Percentiles rank a stretch among this genome's conserved stretches.
Evolutionary conservation across 1,139 yeast species (phyloP).

Genomic region (Yamadazyma trypodendri): DNA sequence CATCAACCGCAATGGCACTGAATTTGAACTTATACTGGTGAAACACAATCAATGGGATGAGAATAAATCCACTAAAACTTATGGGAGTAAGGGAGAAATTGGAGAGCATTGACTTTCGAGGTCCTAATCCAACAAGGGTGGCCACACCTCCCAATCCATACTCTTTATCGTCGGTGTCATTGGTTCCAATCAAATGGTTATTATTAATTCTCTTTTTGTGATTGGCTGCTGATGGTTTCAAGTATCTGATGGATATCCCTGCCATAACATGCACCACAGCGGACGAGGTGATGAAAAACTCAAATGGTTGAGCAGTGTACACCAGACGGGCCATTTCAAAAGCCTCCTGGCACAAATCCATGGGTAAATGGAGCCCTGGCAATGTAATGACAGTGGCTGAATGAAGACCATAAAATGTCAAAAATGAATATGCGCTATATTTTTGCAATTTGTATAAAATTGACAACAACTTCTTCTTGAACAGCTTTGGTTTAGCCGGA

Average conservation of each 20-base stretch:
- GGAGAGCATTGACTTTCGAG: constrained; percentile 45
- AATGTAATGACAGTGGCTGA: constrained; percentile 52
- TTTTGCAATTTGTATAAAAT: constrained; percentile 42
- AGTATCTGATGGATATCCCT: constrained; percentile 51
- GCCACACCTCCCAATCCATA: constrained; percentile 63
- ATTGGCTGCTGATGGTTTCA: constrained; percentile 20
- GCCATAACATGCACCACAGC: constrained; percentile 49
- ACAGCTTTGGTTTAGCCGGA: constrained; percentile 5
- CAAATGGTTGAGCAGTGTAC: constrained; percentile 56
- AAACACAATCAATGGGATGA: constrained; percentile 42
- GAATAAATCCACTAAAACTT: constrained; percentile 58
- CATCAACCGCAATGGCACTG: constrained; percentile 54
- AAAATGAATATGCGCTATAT: constrained; percentile 61
- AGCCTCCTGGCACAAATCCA: constrained; percentile 50
- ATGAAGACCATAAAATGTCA: constrained; percentile 60
- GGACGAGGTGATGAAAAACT: constrained; percentile 47
- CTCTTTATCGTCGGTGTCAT: constrained; percentile 34
- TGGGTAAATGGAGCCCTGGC: constrained; percentile 48
- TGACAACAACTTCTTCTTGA: constrained; percentile 11
- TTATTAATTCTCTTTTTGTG: constrained; percentile 8
- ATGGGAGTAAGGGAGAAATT: constrained; percentile 43
- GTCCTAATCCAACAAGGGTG: constrained; percentile 53
- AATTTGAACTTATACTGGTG: constrained; percentile 52
- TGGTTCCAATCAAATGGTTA: constrained; percentile 12
- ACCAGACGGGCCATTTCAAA: constrained; percentile 62